Evolutionary conservation across 2,329 filamentous ascomycete genomes (phyloP), one percentile per base, ranked within the genome.

Genomic region (Emmonsiellopsis sp.): DNA sequence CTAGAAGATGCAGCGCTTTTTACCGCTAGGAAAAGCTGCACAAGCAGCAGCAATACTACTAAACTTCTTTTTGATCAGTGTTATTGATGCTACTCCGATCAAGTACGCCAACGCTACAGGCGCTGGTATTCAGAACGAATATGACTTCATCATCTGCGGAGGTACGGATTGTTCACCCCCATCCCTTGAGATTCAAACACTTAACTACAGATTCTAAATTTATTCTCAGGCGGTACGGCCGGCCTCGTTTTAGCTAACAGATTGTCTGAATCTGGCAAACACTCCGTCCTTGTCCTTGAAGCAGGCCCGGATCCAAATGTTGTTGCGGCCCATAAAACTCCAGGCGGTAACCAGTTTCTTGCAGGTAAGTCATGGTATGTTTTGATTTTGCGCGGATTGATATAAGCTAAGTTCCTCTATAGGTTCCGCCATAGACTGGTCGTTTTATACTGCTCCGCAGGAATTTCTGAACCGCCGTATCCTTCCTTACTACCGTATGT

Each of bases 341-440:
- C 62, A 11, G 62, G 64, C 2, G 65, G 60, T 11, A 61, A 65
- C 31, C 62, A 64, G 43, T 61, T 64, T 37, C 53, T 65, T 46
- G 59, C 61, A 52, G 60, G 63, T 14, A 52, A 53, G 43, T 53
- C 10, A 32, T 9, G 13, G 10, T 13, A 42, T 13, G 10, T 17
- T 13, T 32, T 39, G 4, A 17, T 11, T 34, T 36, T 37, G 21
- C 21, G 21, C 33, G 32, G 13, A 2, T 34, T 39, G 37, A 32
- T 51, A 32, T 33, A 34, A 39, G 10, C 45, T 48, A 49, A 42
- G 5, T 14, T 13, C 21, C 42, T 33, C 45, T 33, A n/a, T n/a
- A 58, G 56, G 52, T n/a, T 64, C 60, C 10, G 52, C 60, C 3
- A 58, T 68, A 27, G 65, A 68, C 44, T 69, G 63, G 64, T 60